Evolutionary conservation across 2,329 filamentous ascomycete genomes (phyloP).

Genomic region (Macrophomina pseudophaseolina): DNA sequence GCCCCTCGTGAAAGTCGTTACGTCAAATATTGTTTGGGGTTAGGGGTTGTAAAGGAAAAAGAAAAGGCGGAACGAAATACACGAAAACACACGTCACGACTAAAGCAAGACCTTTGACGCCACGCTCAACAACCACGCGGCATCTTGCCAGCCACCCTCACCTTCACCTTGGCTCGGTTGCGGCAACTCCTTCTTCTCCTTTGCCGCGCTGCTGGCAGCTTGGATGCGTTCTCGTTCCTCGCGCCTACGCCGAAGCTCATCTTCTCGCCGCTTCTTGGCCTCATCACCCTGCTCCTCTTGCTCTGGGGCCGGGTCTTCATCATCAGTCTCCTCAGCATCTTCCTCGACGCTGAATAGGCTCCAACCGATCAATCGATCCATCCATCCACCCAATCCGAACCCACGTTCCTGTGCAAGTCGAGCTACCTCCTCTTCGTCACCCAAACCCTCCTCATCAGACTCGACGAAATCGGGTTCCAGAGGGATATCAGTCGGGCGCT

Average conservation of each 20-base stretch:
- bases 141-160: slow-evolving; percentile 62
- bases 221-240: slow-evolving; percentile 32
- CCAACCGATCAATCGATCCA: slow-evolving; percentile 64
- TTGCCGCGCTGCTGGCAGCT: slow-evolving; percentile 29
- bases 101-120: slow-evolving; percentile 52
- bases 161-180: slow-evolving; percentile 34
- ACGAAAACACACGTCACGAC: slow-evolving; percentile 8
- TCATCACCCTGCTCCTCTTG: slow-evolving; percentile 42
- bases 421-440: slow-evolving; percentile 60
- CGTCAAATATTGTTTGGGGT: neutral
- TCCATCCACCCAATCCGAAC: slow-evolving; percentile 61
- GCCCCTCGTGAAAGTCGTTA: neutral
- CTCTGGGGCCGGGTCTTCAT: slow-evolving; percentile 38
- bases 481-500: slow-evolving; percentile 28
- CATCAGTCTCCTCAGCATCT: slow-evolving; percentile 48
- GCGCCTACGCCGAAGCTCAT: slow-evolving; percentile 43
- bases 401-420: slow-evolving; percentile 57
- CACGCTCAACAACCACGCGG: slow-evolving; percentile 62
- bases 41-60: neutral
- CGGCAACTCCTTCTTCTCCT: slow-evolving; percentile 30
- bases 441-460: slow-evolving; percentile 44
- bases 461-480: slow-evolving; percentile 59
- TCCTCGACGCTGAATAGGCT: slow-evolving; percentile 61
- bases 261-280: slow-evolving; percentile 36
- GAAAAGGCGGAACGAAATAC: neutral